Evolutionary conservation across 2,329 filamentous ascomycete species (phyloP).

Genomic region (Sporothrix phasma): DNA sequence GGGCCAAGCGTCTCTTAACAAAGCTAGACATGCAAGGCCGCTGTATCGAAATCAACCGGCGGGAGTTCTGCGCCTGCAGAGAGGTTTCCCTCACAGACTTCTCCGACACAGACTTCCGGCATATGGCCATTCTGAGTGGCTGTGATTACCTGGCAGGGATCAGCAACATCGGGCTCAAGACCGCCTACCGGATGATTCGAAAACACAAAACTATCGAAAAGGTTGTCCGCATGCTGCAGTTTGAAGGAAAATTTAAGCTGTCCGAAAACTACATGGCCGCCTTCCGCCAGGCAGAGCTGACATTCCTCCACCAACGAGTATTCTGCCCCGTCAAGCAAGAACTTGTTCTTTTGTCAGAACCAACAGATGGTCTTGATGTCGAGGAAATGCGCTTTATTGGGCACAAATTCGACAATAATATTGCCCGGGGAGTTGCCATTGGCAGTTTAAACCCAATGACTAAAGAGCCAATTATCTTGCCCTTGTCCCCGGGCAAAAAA

Average conservation of each 20-base stretch:
- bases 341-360: slow-evolving; percentile 65
- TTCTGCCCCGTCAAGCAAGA: slow-evolving; percentile 66
- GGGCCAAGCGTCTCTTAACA: slow-evolving; percentile 78
- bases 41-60: slow-evolving; percentile 82
- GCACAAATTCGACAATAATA: slow-evolving; percentile 53
- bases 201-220: slow-evolving; percentile 84
- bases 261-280: slow-evolving; percentile 70
- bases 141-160: slow-evolving; percentile 92
- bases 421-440: slow-evolving; percentile 63
- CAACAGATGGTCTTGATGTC: slow-evolving; percentile 51
- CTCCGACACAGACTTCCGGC: slow-evolving; percentile 82
- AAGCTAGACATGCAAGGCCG: slow-evolving; percentile 92
- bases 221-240: slow-evolving; percentile 71
- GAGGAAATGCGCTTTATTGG: slow-evolving; percentile 77
- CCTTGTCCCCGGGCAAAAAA: slow-evolving; percentile 32
- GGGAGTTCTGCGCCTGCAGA: slow-evolving; percentile 77
- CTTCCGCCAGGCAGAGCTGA: slow-evolving; percentile 81
- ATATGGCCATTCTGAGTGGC: slow-evolving; percentile 92
- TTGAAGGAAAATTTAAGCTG: slow-evolving; percentile 76
- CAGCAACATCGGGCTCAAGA: slow-evolving; percentile 80
- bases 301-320: slow-evolving; percentile 89
- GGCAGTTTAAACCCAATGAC: slow-evolving; percentile 88
- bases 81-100: slow-evolving; percentile 86
- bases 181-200: slow-evolving; percentile 78
- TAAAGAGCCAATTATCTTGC: slow-evolving; percentile 52